A percentile compares a stretch with the other conserved stretches of the same genome.
These are phyloP conservation scores for Tylopilus subfusipes DNA, from an alignment of 768 basidiomycete genomes.

Conservation along the genomic window DNA sequence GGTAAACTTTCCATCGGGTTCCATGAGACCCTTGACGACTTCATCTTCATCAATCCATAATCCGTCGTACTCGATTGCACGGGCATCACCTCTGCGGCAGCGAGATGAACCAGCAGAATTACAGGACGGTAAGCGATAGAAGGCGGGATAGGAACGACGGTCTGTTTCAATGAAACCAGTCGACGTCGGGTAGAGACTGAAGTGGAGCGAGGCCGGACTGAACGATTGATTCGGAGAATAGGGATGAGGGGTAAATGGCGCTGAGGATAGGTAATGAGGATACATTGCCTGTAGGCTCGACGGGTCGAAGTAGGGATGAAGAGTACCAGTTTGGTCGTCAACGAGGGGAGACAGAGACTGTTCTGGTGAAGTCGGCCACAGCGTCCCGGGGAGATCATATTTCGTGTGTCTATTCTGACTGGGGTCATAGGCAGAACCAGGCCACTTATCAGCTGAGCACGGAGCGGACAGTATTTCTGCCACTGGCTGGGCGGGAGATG, in stretches of 20 bases:
- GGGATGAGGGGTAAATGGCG: too few relatives aligned
- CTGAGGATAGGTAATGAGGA: neutral
- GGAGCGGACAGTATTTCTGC: neutral
- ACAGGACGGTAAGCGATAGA: neutral
- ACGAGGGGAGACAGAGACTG: neutral
- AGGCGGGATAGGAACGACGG: neutral
- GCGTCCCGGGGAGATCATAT: neutral
- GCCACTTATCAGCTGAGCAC: too few relatives aligned
- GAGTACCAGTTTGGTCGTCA: too few relatives aligned
- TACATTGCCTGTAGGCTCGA: neutral
- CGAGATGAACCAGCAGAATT: neutral
- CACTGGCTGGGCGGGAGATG: neutral
- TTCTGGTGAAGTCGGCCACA: neutral
- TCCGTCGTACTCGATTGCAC: conserved; percentile 2
- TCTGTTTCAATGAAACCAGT: neutral
- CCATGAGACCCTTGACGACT: conserved; percentile 2
- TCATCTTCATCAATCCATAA: conserved; percentile 11
- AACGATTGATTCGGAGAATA: neutral
- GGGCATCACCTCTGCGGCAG: neutral
- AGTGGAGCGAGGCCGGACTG: neutral
- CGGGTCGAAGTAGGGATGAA: neutral
- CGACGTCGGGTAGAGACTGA: neutral
- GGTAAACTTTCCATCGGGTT: neutral
- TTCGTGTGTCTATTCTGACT: neutral
- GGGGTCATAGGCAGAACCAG: neutral